These are phyloP conservation scores for Chlamydomonas schloesseri DNA, from an alignment of 139 green algal genomes.

Conservation along the genomic window DNA sequence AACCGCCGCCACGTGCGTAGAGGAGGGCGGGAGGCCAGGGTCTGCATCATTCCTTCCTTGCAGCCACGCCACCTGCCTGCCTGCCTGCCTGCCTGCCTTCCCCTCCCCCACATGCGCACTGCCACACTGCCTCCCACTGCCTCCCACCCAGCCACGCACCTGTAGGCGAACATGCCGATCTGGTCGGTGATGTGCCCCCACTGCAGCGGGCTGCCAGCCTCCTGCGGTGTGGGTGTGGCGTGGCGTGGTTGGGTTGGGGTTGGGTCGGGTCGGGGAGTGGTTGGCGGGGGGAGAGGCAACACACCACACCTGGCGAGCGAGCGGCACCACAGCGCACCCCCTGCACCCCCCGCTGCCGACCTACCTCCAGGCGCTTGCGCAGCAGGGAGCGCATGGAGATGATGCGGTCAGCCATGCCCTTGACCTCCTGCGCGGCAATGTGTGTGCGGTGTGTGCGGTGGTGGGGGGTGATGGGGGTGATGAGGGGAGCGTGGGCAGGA, in stretches of 20 bases:
- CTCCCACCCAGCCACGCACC: background rate
- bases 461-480: background rate
- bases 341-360: background rate
- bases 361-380: conserved; percentile 74
- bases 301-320: too few relatives aligned
- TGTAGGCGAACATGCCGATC: conserved; percentile 90
- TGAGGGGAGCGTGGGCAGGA: too few relatives aligned
- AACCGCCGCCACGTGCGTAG: too few relatives aligned
- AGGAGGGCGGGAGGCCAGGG: too few relatives aligned
- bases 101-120: too few relatives aligned
- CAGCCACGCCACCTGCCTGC: too few relatives aligned
- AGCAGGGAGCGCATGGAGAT: conserved; percentile 86
- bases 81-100: too few relatives aligned
- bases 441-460: background rate
- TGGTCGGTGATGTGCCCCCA: conserved; percentile 93
- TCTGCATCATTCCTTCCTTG: too few relatives aligned
- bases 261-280: background rate
- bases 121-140: too few relatives aligned
- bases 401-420: conserved; percentile 93
- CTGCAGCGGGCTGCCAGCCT: conserved; percentile 18
- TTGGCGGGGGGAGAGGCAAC: background rate
- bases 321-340: too few relatives aligned
- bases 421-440: conserved; percentile 67
- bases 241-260: too few relatives aligned
- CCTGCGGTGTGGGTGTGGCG: background rate